Base-by-base conservation (phyloP, 2,329 filamentous ascomycete species). In the Fusarium musae region DNA sequence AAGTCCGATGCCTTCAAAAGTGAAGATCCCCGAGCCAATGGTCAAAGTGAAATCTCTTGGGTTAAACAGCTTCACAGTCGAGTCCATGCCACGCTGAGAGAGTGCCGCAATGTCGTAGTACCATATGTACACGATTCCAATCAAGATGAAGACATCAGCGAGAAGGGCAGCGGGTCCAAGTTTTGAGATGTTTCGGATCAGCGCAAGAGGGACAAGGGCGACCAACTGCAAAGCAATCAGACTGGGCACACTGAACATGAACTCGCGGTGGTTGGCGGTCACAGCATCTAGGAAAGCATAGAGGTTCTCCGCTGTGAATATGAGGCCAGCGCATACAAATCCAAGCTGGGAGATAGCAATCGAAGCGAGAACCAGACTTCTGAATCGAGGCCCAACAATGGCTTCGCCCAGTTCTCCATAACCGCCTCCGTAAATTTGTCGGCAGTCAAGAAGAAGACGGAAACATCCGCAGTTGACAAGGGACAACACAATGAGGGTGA, bases 241-340 rank as follows among this genome's bases (percentile, higher is more conserved):
- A 13, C 84, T 82, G 9, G 80, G 76, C 19, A 83, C 82, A 10
- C 85, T 87, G 3, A 90, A 86, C 6, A 87, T 86, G 3, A 93
- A 79, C 2, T 87, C 87, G 30, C 84, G 81, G 7, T 82, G 78
- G 39, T 85, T 84, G 8, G 83, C 79, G 3, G 86, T 84, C 39
- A 94, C 88, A 4, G 92, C 92, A 36, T 88, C 83, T 30, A 92
- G 82, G 81, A 95, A 93, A 0, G 91, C 89, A 43, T 86, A 86
- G 26, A 93, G 81, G 77, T 95, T 95, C 79, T 95, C 92, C 1
- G 93, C 93, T 1, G 91, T 92, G 77, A 95, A 95, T 60, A 95
- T 93, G 57, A 94, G 87, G 37, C 93, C 93, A 1, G 93, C 90
- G 75, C 92, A 95, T 46, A 95, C 93, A 72, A 95, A 95, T 4